A percentile compares a stretch with the other conserved stretches of the same genome.
Conservation (phyloP, 2,329 filamentous ascomycete genomes). For the Paraphaeosphaeria sporulosa region DNA sequence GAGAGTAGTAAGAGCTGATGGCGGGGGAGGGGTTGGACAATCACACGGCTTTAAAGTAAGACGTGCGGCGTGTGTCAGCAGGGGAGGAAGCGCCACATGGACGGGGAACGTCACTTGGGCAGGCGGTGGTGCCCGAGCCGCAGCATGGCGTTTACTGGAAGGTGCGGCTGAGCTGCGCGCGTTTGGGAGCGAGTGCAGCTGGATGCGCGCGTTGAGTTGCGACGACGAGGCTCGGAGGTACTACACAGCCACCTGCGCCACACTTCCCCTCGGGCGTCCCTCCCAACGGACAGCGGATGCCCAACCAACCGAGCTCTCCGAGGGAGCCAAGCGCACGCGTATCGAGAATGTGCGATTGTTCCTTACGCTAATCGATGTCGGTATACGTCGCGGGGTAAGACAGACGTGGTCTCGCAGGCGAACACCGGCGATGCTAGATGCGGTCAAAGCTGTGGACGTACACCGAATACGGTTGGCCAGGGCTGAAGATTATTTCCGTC, state of each 20-base stretch:
- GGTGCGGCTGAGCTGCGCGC: conserved; percentile 24
- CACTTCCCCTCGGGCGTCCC: not conserved
- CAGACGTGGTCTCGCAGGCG: too few species aligned
- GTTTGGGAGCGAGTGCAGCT: conserved; percentile 10
- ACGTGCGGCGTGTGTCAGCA: conserved; percentile 17
- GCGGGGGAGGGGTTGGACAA: conserved; percentile 26
- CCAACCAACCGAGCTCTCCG: not conserved
- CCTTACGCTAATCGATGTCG: too few species aligned
- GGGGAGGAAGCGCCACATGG: conserved; percentile 19
- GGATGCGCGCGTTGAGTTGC: not conserved
- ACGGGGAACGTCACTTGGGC: conserved; percentile 16
- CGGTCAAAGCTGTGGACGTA: too few species aligned
- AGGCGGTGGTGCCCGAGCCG: conserved; percentile 17
- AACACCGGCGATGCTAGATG: too few species aligned
- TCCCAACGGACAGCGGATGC: not conserved
- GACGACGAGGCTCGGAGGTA: conserved; percentile 3
- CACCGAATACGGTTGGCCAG: too few species aligned
- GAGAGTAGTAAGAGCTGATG: conserved; percentile 16
- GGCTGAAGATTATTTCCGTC: too few species aligned
- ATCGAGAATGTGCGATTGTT: too few species aligned
- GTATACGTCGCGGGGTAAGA: too few species aligned
- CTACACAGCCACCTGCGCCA: conserved; percentile 17
- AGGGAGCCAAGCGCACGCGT: not conserved
- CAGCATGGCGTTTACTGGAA: conserved; percentile 17
- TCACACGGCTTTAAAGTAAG: conserved; percentile 29